A percentile compares a stretch with the other conserved stretches of the same genome.
Conservation (phyloP, 73 alveolate species). For the Tetrahymena elliotti region DNA sequence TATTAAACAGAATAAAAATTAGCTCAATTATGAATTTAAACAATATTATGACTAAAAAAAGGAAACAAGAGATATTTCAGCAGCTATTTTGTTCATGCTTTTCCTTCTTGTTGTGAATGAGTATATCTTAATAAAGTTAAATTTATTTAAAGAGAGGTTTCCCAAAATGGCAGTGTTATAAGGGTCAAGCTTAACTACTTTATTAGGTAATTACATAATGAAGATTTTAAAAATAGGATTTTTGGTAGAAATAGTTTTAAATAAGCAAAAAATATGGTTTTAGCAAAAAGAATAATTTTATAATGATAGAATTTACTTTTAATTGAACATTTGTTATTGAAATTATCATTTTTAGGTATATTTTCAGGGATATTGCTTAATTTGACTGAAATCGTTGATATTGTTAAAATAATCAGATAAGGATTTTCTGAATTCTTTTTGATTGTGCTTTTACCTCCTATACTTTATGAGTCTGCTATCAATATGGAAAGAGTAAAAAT, state of each 20-base stretch:
- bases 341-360: neutral
- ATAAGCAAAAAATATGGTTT: neutral
- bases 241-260: neutral
- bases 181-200: neutral
- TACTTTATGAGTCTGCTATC: constrained; percentile 67
- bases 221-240: no score
- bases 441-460: constrained; percentile 65
- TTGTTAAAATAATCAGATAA: neutral
- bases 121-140: neutral
- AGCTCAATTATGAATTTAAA: neutral
- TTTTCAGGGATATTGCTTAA: neutral
- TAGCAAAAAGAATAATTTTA: neutral
- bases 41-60: neutral
- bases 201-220: neutral
- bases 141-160: neutral
- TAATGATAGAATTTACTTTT: neutral
- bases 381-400: neutral
- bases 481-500: constrained; percentile 65
- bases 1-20: neutral
- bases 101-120: neutral
- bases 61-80: neutral
- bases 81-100: neutral
- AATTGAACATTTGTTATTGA: no score
- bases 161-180: neutral
- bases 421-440: constrained; percentile 51